These are phyloP conservation scores for Pistacia vera DNA, from an alignment of 345 rosid genomes.

Conservation along the genomic window DNA sequence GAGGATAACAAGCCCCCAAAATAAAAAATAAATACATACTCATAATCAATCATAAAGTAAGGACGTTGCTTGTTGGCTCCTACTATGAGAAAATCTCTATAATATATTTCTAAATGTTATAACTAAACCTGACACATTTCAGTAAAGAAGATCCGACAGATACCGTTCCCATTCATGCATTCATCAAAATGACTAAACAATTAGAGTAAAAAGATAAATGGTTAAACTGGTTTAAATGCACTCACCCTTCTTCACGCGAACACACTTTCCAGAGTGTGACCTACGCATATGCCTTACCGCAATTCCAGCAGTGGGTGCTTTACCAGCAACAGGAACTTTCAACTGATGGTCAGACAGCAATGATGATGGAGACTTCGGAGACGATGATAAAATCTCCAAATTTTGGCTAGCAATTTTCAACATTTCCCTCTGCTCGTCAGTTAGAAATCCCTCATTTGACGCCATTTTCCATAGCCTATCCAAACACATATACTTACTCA, in stretches of 20 bases:
- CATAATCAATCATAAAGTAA: background rate
- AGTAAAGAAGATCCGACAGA: background rate
- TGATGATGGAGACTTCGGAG: slow-evolving; percentile 75
- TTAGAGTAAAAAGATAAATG: background rate
- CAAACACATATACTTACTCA: background rate
- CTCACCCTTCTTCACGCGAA: slow-evolving; percentile 87
- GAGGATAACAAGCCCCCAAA: background rate
- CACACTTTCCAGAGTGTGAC: slow-evolving; percentile 83
- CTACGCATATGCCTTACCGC: slow-evolving; percentile 78
- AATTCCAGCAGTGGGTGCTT: slow-evolving; percentile 60
- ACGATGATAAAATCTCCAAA: slow-evolving; percentile 59
- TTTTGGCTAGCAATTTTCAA: slow-evolving; percentile 73
- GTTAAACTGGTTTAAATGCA: background rate
- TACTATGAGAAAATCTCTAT: background rate
- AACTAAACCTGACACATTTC: background rate
- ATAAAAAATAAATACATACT: background rate
- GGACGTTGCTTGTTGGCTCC: background rate
- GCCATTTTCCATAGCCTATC: slow-evolving; percentile 60
- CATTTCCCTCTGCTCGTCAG: slow-evolving; percentile 80
- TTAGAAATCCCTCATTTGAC: slow-evolving; percentile 73
- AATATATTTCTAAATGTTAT: background rate
- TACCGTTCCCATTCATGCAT: background rate
- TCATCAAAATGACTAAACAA: background rate
- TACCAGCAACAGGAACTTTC: slow-evolving; percentile 67
- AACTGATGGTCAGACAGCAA: slow-evolving; percentile 66